Evolutionary conservation across 2,329 filamentous ascomycete genomes (phyloP).

Genomic region (Torrubiellomyces zombiae): DNA sequence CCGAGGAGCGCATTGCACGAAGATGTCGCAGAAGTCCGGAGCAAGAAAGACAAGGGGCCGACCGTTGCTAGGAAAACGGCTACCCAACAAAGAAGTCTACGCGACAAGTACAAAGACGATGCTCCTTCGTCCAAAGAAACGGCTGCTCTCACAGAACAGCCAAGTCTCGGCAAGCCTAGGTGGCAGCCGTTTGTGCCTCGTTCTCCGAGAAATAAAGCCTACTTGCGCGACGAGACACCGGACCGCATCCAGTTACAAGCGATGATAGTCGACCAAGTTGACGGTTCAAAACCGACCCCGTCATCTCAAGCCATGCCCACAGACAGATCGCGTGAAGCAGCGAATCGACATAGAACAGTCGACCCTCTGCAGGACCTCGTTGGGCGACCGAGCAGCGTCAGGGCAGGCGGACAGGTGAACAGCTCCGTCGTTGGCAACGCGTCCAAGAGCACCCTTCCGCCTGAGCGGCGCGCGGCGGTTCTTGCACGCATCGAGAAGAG

Average conservation of each 20-base stretch:
- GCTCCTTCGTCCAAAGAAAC: slow-evolving; percentile 5
- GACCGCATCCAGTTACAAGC: slow-evolving; percentile 13
- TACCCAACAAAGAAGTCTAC: slow-evolving; percentile 12
- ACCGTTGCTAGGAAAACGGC: no score
- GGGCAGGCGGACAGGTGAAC: slow-evolving; percentile 11
- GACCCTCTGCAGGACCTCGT: slow-evolving; percentile 30
- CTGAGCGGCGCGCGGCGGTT: slow-evolving; percentile 35
- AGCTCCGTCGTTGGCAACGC: slow-evolving; percentile 19
- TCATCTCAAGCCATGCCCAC: no score
- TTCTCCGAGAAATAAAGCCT: slow-evolving; percentile 20
- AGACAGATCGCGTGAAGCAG: no score
- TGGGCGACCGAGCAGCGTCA: slow-evolving; percentile 24
- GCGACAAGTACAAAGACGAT: slow-evolving; percentile 19
- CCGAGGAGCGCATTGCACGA: no score
- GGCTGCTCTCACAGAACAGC: slow-evolving; percentile 9
- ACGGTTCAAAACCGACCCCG: no score
- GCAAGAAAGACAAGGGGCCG: slow-evolving; percentile 1
- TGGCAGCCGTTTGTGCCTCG: slow-evolving; percentile 26
- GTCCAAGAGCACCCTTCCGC: slow-evolving; percentile 27
- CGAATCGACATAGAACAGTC: slow-evolving; percentile 18
- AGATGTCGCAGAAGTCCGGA: no score
- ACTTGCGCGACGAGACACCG: slow-evolving; percentile 17
- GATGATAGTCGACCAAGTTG: no score
- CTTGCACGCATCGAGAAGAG: slow-evolving; percentile 37
- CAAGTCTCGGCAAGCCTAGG: slow-evolving; percentile 16